Evolutionary conservation across 2,329 filamentous ascomycete genomes (phyloP), one percentile per base, ranked within the genome.

Genomic region (Talaromyces amestolkiae): DNA sequence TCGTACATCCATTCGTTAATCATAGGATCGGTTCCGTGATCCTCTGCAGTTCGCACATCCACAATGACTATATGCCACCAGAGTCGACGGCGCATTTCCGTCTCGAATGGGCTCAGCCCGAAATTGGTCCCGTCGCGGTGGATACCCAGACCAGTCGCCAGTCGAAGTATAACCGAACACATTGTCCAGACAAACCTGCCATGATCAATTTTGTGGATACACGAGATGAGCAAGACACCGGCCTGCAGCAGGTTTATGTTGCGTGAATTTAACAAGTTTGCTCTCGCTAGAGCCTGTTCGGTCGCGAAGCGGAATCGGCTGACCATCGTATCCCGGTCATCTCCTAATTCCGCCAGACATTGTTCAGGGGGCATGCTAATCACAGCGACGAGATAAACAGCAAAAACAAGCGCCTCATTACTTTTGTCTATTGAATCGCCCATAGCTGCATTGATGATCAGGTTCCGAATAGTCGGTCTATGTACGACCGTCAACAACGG

Each of bases 231-330:
- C 41, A 89, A 77, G 10, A 87, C 79, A 43, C 88, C 84, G 0
- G 87, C 85, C 73, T 90, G 87, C 17, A 90, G 76, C 10, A 89
- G 82, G 43, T 87, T 78, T 22, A 87, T 78, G 71, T 87, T 88
- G 65, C 87, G 85, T 8, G 85, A 87, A 64, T 83, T 86, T 1
- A 91, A 72, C 60, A 90, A 84, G 67, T 87, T 85, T 8, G 87
- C 87, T 59, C 85, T 81, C 3, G 88, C 85, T 53, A 90, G 77
- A 1, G 86, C 86, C 71, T 90, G 87, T 70, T 90, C 87, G 2
- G 86, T 76, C 1, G 83, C 87, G 70, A 88, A 88, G 9, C 87
- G 84, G 72, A 89, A 90, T 58, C 82, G 83, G 54, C 77, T 78
- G 31, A 88, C 76, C 7, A 84, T 72, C 1, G 76, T 69, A 7